Conservation (phyloP, 2,329 filamentous ascomycete species). For the Diplocarpon mali region DNA sequence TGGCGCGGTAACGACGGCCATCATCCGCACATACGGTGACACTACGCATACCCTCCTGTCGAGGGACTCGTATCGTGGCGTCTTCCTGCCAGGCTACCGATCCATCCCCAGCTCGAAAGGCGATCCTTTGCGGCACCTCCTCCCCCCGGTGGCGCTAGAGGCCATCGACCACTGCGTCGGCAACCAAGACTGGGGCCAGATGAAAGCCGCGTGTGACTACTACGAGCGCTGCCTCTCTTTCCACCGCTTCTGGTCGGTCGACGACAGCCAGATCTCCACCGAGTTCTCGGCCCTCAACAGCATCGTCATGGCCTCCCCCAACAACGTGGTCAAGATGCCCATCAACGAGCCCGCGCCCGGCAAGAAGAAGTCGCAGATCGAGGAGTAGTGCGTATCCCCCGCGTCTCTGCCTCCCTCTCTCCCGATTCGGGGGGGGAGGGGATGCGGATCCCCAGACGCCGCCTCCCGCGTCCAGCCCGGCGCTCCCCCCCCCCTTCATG, state of each 20-base stretch:
- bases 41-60: constrained; percentile 89
- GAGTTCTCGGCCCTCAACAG: constrained; percentile 83
- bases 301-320: constrained; percentile 80
- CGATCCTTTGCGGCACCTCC: constrained; percentile 28
- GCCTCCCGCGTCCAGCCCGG: too few species aligned
- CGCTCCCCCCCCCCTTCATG: too few species aligned
- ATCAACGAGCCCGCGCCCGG: constrained; percentile 92
- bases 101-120: constrained; percentile 32
- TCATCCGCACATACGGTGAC: constrained; percentile 86
- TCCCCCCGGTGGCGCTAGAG: constrained; percentile 56
- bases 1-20: constrained; percentile 61
- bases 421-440: too few species aligned
- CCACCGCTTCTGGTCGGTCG: constrained; percentile 95
- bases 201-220: constrained; percentile 53
- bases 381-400: constrained; percentile 49
- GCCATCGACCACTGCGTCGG: constrained; percentile 95
- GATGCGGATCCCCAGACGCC: too few species aligned
- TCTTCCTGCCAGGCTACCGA: constrained; percentile 77
- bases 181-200: constrained; percentile 92
- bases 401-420: too few species aligned
- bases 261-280: constrained; percentile 85
- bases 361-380: constrained; percentile 88
- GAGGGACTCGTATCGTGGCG: constrained; percentile 55
- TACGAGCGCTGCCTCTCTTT: constrained; percentile 87
- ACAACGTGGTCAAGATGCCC: constrained; percentile 90